Evolutionary conservation across 306 rosid species (phyloP), one percentile per base, ranked within the genome.

Genomic region (Quercus alba): DNA sequence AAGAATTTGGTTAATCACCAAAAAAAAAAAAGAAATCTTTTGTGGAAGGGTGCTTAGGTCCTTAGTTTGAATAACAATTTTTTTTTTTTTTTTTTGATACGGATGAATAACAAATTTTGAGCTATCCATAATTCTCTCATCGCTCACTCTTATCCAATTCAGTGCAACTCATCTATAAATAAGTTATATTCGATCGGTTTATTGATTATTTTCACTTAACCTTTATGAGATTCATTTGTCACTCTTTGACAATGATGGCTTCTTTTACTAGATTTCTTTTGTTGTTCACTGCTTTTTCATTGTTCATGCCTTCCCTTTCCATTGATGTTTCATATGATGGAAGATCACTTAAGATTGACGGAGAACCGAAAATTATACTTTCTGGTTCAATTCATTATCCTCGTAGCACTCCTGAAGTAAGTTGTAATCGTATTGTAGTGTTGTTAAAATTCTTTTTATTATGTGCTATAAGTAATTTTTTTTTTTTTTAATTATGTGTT

Each of bases 361-460:
- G 84, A 3, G 35, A 81, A 3, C 73, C 87, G 21, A 85, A 15
- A 23, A 17, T 88, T 3, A 3, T 85, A 2, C 1, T 85, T 0
- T 85, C 88, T 7, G 91, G 87, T 3, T 80, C 91, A 1, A 85
- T 87, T 2, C 91, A 85, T 35, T 87, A 87, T 19, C 81, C 91
- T 11, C 85, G 89, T 0, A 85, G 89, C 17, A 83, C 89, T 4
- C 11, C 69, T 17, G 77, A 73, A 57, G 88, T 85, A 51, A 31
- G 81, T 38, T 13, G 19, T 20, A 20, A 21, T 3, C 14, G 18
- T 5, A 17, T 4, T 9, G 3, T 33, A 13, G 9, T 7, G 20
- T 26, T 14, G 3, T 3, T 9, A 38, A 38, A 0, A 0, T 6
- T 6, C 0, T 20, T 7, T 38, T 35, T 5, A 21, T 35, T 3